Evolutionary conservation across 495 filamentous ascomycete species (phyloP).

Genomic region (Penicillium atrosanguineum): DNA sequence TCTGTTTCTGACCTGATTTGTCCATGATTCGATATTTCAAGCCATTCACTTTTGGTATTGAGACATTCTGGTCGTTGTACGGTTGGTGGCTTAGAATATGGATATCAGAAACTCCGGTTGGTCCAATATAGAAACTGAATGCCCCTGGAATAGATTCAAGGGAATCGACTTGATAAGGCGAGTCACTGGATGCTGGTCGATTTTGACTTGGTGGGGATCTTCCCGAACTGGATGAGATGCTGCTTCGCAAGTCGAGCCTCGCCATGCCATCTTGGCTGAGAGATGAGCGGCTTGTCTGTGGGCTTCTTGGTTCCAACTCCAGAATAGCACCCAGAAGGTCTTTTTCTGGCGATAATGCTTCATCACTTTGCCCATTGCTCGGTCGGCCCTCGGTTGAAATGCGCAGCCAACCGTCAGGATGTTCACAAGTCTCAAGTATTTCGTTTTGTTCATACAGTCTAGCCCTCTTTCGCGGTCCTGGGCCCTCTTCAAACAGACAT

Average conservation of each 20-base stretch:
- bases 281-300: no score
- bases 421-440: neutral
- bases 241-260: no score
- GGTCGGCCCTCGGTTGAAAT: neutral
- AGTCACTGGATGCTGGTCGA: neutral
- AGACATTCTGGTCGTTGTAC: slow-evolving; percentile 1
- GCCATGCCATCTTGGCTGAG: no score
- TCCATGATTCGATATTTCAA: slow-evolving; percentile 2
- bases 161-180: neutral
- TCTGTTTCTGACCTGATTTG: neutral
- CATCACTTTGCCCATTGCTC: no score
- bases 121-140: slow-evolving; percentile 7
- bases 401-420: neutral
- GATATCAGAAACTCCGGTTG: slow-evolving; percentile 3
- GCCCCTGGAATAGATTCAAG: slow-evolving; percentile 1
- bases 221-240: neutral
- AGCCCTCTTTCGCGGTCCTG: slow-evolving; percentile 2
- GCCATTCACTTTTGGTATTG: slow-evolving; percentile 3
- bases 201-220: neutral
- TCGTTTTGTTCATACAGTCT: no score
- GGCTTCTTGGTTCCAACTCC: no score
- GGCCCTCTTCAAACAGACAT: slow-evolving; percentile 3
- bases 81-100: slow-evolving; percentile 1
- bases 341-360: no score
- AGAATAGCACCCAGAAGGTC: no score